phyloP scores from a whole-genome alignment of 2,329 filamentous ascomycete species.

The Neoarthrinium moseri region DNA sequence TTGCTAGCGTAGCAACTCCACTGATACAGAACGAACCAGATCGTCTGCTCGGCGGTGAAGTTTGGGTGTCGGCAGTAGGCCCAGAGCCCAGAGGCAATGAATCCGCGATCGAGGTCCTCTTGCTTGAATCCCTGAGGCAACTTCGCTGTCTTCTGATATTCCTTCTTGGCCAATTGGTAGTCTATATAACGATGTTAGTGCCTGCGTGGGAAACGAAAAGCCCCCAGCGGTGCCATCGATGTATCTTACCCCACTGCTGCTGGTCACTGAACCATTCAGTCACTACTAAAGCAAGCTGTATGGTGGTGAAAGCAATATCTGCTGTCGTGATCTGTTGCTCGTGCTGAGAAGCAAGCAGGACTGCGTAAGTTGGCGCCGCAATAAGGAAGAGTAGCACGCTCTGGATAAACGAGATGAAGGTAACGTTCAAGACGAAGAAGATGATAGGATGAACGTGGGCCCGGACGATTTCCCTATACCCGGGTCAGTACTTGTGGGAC shows the following conservation, averaged over 20 bases:
- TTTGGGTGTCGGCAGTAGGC: conserved; percentile 90
- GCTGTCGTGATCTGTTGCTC: conserved; percentile 44
- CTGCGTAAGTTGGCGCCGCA: conserved; percentile 74
- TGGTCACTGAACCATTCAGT: conserved; percentile 83
- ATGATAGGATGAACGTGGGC: conserved; percentile 58
- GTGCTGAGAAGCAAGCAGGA: conserved; percentile 70
- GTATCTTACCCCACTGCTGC: conserved; percentile 75
- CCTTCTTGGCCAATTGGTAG: conserved; percentile 77
- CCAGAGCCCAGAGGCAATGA: conserved; percentile 82
- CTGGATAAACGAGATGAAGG: conserved; percentile 86
- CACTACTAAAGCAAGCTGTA: conserved; percentile 50
- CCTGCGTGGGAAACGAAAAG: too few species aligned
- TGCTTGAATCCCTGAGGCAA: conserved; percentile 64
- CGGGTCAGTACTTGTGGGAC: neutral
- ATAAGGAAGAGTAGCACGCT: conserved; percentile 78
- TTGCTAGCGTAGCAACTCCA: conserved; percentile 79
- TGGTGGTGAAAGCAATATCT: conserved; percentile 48
- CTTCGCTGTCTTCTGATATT: conserved; percentile 72
- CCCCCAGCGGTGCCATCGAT: neutral
- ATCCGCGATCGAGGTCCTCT: conserved; percentile 84
- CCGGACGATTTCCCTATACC: conserved; percentile 66
- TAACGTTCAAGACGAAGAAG: conserved; percentile 83
- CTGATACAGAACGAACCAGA: conserved; percentile 86
- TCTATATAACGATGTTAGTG: conserved; percentile 47
- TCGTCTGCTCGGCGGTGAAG: conserved; percentile 85